phyloP scores from a whole-genome alignment of 495 filamentous ascomycete genomes.

The Schizothecium vesticola region DNA sequence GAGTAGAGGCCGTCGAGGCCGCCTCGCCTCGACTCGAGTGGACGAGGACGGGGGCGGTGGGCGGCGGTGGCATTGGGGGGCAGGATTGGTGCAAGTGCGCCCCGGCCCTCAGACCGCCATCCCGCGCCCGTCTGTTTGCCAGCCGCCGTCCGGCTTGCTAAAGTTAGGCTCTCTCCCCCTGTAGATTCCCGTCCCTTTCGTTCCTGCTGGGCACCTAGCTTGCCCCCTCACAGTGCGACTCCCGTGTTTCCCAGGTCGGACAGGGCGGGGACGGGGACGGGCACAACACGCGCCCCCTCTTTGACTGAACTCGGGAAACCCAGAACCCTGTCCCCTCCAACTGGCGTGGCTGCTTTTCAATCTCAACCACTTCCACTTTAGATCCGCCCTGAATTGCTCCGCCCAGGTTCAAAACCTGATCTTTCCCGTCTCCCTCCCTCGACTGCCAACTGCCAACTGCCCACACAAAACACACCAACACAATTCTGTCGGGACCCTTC shows the following conservation, averaged over 20 bases:
- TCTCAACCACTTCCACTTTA: constrained; percentile 14
- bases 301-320: background rate
- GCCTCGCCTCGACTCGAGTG: background rate
- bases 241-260: background rate
- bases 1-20: background rate
- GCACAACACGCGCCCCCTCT: background rate
- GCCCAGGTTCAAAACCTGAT: constrained; percentile 26
- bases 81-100: background rate
- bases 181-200: background rate
- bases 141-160: constrained; percentile 7
- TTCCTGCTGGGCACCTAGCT: background rate
- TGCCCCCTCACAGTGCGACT: constrained; percentile 11
- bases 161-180: constrained; percentile 1
- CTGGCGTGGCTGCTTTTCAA: constrained; percentile 14
- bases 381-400: constrained; percentile 10
- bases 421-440: constrained; percentile 21
- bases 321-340: constrained; percentile 10
- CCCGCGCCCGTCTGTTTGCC: background rate
- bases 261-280: background rate
- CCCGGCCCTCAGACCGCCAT: constrained; percentile 6
- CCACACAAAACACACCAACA: background rate
- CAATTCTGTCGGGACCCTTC: background rate
- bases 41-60: background rate
- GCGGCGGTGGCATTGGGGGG: background rate
- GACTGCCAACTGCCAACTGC: background rate